Conservation (phyloP, 352 stramenopile species). For the Globisporangium barbulae region DNA sequence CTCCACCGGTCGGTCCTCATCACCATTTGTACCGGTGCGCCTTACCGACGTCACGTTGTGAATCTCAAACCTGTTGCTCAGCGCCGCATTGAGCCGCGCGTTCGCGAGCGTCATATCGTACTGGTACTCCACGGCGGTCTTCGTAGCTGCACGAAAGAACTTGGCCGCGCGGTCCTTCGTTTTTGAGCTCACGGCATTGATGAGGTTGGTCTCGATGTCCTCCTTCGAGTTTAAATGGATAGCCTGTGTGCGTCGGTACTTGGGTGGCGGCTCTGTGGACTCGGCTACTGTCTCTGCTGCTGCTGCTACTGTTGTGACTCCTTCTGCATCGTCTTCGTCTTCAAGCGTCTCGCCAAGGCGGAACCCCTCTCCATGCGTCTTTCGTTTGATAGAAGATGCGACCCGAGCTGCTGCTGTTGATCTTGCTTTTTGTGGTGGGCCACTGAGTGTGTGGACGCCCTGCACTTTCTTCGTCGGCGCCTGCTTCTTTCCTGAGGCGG, state of each 20-base stretch:
- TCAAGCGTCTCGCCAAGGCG: conserved; percentile 58
- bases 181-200: conserved; percentile 56
- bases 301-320: background rate
- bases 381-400: conserved; percentile 32
- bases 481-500: conserved; percentile 5
- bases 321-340: conserved; percentile 12
- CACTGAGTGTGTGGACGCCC: conserved; percentile 55
- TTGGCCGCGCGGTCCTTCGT: conserved; percentile 58
- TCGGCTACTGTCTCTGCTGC: background rate
- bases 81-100: conserved; percentile 65
- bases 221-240: conserved; percentile 78
- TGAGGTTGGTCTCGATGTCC: conserved; percentile 61
- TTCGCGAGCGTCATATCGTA: conserved; percentile 76
- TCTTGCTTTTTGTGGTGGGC: background rate
- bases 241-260: conserved; percentile 47
- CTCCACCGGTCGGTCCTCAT: conserved; percentile 22
- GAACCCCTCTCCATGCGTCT: conserved; percentile 38
- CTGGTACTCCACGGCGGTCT: conserved; percentile 75
- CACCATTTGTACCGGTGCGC: conserved; percentile 10
- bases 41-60: conserved; percentile 27
- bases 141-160: conserved; percentile 78
- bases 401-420: conserved; percentile 13
- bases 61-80: conserved; percentile 59
- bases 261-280: conserved; percentile 19
- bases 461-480: conserved; percentile 13